Conservation (phyloP, 139 green algal genomes). For the Picochlorum sp. region DNA sequence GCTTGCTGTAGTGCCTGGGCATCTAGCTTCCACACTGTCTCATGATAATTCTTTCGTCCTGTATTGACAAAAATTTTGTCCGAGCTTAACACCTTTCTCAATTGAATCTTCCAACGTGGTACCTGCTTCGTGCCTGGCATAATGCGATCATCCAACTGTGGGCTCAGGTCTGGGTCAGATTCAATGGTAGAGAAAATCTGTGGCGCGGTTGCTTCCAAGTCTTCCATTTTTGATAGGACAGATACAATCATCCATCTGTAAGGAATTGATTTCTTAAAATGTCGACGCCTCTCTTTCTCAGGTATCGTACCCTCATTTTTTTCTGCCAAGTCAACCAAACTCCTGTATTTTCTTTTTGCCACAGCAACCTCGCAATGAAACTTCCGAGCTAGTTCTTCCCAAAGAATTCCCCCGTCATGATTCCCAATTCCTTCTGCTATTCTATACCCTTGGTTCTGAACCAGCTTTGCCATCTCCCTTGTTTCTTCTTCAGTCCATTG, state of each 20-base stretch:
- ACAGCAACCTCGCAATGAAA: conserved; percentile 12
- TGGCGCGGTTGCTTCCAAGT: background rate
- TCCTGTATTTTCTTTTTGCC: conserved; percentile 18
- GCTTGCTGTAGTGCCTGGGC: background rate
- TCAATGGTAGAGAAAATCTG: conserved; percentile 17
- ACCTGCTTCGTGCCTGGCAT: conserved; percentile 29
- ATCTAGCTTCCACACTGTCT: conserved; percentile 27
- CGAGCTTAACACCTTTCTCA: conserved; percentile 24
- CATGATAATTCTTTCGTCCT: conserved; percentile 22
- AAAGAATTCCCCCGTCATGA: background rate
- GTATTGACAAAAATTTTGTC: conserved; percentile 28
- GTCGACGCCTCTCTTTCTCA: conserved; percentile 11
- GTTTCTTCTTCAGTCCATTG: conserved; percentile 21
- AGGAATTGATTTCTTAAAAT: conserved; percentile 16
- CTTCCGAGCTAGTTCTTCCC: conserved; percentile 1
- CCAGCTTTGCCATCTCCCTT: conserved; percentile 2
- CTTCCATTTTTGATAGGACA: background rate
- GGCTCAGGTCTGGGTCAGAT: background rate
- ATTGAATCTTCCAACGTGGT: conserved; percentile 30
- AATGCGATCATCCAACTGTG: conserved; percentile 21
- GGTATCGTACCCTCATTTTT: background rate
- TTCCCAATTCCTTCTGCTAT: background rate
- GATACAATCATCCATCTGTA: conserved; percentile 33
- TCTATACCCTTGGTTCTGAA: background rate
- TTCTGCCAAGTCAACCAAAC: background rate